Evolutionary conservation across 306 rosid species (phyloP).

Genomic region (Calophaca sinica): DNA sequence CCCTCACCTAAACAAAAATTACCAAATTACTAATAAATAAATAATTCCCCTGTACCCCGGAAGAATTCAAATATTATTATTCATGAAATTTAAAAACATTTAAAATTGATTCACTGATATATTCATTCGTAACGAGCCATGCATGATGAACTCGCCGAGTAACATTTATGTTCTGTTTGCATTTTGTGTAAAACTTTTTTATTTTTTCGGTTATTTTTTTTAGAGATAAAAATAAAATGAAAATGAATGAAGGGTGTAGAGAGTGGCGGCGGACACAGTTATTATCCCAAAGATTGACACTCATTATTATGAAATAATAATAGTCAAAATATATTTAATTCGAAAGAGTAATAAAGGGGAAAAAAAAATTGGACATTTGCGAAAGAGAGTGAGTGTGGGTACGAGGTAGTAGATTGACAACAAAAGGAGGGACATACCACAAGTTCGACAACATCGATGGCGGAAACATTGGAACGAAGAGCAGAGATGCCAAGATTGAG

Average conservation of each 20-base stretch:
- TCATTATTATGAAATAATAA: not conserved
- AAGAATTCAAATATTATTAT: constrained; percentile 6
- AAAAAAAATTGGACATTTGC: not conserved
- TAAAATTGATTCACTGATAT: not conserved
- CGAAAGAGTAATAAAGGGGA: too few species aligned
- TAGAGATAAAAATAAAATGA: not conserved
- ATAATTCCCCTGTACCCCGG: not conserved
- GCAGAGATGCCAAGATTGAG: constrained; percentile 87
- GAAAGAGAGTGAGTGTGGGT: not conserved
- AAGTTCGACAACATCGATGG: constrained; percentile 92
- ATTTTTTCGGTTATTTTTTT: not conserved
- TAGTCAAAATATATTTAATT: too few species aligned
- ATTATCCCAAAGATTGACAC: not conserved
- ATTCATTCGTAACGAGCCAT: not conserved
- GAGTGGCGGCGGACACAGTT: not conserved
- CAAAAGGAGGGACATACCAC: constrained; percentile 59
- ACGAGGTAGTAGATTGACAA: not conserved
- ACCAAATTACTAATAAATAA: not conserved
- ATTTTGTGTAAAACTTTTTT: not conserved
- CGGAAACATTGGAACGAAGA: constrained; percentile 66
- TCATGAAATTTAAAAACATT: not conserved
- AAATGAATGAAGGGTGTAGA: not conserved
- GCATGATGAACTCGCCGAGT: constrained; percentile 12
- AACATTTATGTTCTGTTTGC: not conserved
- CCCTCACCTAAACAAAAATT: constrained; percentile 63